Conservation (phyloP, 208 protist species). For the Angomonas ambiguus region DNA sequence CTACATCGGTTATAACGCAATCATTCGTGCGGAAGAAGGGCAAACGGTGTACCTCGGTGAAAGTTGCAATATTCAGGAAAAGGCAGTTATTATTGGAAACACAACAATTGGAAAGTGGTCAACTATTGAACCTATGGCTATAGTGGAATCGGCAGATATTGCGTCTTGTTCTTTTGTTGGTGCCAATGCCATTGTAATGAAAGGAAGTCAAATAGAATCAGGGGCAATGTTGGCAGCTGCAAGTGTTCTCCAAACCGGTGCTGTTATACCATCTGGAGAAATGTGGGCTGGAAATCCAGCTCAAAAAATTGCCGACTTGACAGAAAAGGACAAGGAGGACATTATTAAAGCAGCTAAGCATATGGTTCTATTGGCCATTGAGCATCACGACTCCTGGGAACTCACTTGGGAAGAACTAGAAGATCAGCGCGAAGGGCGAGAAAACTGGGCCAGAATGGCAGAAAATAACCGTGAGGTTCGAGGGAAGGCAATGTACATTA, state of each 20-base stretch:
- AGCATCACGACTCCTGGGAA: conserved; percentile 88
- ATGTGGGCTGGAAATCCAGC: conserved; percentile 91
- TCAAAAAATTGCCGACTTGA: conserved; percentile 80
- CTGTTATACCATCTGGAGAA: conserved; percentile 87
- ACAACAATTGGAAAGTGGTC: conserved; percentile 85
- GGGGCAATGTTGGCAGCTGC: conserved; percentile 83
- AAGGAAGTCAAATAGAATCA: conserved; percentile 77
- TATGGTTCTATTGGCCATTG: conserved; percentile 82
- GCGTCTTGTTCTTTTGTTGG: conserved; percentile 89
- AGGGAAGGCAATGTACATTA: conserved; percentile 86
- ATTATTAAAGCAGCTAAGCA: conserved; percentile 90
- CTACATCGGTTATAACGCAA: conserved; percentile 89
- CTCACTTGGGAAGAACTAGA: conserved; percentile 88
- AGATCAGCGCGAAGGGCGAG: conserved; percentile 68
- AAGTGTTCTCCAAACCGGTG: conserved; percentile 81
- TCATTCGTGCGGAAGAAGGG: conserved; percentile 73
- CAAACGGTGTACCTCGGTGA: conserved; percentile 85
- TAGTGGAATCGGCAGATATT: conserved; percentile 83
- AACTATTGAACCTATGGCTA: conserved; percentile 87
- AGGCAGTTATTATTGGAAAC: conserved; percentile 80
- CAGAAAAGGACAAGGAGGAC: conserved; percentile 81
- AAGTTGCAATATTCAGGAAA: conserved; percentile 89
- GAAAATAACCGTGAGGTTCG: conserved; percentile 74
- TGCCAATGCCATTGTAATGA: conserved; percentile 80
- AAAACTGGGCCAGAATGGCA: conserved; percentile 56